Conservation (phyloP, 2,329 filamentous ascomycete species). For the Ophiocordyceps camponoti-leonardi region DNA sequence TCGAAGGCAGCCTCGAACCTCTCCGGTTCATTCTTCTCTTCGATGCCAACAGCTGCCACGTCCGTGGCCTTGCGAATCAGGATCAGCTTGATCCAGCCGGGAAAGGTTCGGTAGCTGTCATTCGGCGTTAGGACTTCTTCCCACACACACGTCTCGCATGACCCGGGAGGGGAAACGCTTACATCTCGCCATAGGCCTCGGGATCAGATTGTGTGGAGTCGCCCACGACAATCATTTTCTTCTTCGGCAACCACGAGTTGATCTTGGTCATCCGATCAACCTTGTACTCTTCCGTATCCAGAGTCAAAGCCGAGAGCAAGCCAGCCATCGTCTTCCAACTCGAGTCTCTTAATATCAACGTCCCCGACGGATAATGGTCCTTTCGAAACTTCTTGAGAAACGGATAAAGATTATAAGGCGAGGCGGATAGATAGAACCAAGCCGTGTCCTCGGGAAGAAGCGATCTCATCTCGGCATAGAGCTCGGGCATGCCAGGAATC, state of each 20-base stretch:
- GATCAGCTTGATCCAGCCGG: conserved; percentile 67
- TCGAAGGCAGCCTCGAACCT: conserved; percentile 76
- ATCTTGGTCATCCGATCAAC: conserved; percentile 63
- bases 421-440: conserved; percentile 89
- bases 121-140: conserved; percentile 4
- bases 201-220: conserved; percentile 88
- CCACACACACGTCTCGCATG: not conserved
- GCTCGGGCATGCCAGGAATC: conserved; percentile 65
- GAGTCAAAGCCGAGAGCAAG: conserved; percentile 60
- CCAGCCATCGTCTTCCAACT: conserved; percentile 75
- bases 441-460: conserved; percentile 41
- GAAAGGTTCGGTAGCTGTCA: conserved; percentile 40
- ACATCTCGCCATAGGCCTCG: conserved; percentile 74
- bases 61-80: conserved; percentile 73
- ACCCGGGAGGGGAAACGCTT: conserved; percentile 14
- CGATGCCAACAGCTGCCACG: conserved; percentile 50
- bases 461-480: conserved; percentile 52
- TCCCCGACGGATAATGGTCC: conserved; percentile 55
- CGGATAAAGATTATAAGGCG: conserved; percentile 85
- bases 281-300: conserved; percentile 77
- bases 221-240: conserved; percentile 70
- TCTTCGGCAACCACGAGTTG: conserved; percentile 57
- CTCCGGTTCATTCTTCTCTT: conserved; percentile 53
- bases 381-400: conserved; percentile 65
- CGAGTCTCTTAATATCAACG: conserved; percentile 68